phyloP scores from a whole-genome alignment of 1,284 basidiomycete species.

The Puccinia horiana region DNA sequence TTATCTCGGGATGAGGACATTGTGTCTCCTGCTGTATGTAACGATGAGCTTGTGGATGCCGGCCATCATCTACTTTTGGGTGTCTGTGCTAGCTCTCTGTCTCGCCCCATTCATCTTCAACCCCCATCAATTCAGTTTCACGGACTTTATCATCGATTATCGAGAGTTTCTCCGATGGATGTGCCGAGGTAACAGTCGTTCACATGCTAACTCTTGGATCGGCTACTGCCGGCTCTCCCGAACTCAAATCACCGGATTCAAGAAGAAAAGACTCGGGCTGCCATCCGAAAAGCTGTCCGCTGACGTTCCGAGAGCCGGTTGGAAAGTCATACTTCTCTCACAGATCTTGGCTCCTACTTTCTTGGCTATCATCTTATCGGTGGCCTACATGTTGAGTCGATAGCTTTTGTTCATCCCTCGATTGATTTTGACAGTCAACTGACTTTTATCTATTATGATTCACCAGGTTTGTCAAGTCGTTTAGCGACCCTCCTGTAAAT shows the following conservation, averaged over 20 bases:
- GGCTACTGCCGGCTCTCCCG: slow-evolving; percentile 91
- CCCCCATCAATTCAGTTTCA: slow-evolving; percentile 90
- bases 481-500: slow-evolving; percentile 63
- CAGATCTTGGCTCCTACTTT: slow-evolving; percentile 82
- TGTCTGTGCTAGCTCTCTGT: slow-evolving; percentile 70
- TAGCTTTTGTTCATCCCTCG: background rate
- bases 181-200: slow-evolving; percentile 82
- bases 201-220: slow-evolving; percentile 92
- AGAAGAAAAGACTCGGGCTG: slow-evolving; percentile 89
- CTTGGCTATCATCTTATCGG: slow-evolving; percentile 78
- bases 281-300: slow-evolving; percentile 89
- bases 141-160: slow-evolving; percentile 94
- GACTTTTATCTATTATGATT: background rate
- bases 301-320: slow-evolving; percentile 84
- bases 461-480: slow-evolving; percentile 53
- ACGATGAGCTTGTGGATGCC: slow-evolving; percentile 84
- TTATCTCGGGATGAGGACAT: slow-evolving; percentile 87
- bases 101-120: slow-evolving; percentile 94
- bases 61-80: slow-evolving; percentile 93
- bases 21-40: slow-evolving; percentile 85
- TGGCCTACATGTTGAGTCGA: slow-evolving; percentile 76
- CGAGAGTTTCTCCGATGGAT: slow-evolving; percentile 96
- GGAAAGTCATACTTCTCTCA: slow-evolving; percentile 82
- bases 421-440: background rate
- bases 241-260: slow-evolving; percentile 95